phyloP scores from a whole-genome alignment of 1,284 basidiomycete genomes.

The Rhodotorula sp. region DNA sequence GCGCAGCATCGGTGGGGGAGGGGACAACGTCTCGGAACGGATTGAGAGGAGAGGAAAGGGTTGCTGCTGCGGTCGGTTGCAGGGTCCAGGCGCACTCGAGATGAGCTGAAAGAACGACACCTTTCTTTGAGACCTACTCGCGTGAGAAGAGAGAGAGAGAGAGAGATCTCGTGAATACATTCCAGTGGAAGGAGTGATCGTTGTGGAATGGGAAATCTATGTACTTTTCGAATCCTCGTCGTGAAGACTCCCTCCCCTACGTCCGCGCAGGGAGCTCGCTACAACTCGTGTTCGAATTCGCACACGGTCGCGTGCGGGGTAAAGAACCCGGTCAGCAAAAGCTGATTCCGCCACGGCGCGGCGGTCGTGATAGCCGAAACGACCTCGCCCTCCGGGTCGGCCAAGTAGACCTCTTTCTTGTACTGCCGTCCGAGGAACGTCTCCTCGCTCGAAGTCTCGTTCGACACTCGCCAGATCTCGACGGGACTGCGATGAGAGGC shows the following conservation, averaged over 20 bases:
- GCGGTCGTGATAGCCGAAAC: constrained; percentile 34
- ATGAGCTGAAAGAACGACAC: too few relatives aligned
- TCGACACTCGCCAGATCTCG: constrained; percentile 13
- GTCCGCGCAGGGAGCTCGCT: not conserved
- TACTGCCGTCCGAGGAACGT: constrained; percentile 19
- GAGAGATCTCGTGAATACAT: too few relatives aligned
- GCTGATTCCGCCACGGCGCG: constrained; percentile 33
- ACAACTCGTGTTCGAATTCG: not conserved
- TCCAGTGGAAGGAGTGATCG: too few relatives aligned
- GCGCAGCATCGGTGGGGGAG: constrained; percentile 30
- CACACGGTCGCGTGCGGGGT: constrained; percentile 11
- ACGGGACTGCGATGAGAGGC: constrained; percentile 27
- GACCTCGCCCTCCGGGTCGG: constrained; percentile 25
- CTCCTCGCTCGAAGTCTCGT: constrained; percentile 16
- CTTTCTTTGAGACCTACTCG: too few relatives aligned
- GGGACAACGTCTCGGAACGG: constrained; percentile 23
- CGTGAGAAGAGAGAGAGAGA: too few relatives aligned
- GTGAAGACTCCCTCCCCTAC: too few relatives aligned
- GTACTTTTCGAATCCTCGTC: not conserved
- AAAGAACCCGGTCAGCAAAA: constrained; percentile 38
- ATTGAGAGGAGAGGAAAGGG: constrained; percentile 1
- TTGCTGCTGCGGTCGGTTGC: not conserved
- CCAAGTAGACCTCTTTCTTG: constrained; percentile 22
- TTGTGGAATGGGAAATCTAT: not conserved
- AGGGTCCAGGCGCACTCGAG: not conserved